These are phyloP conservation scores for Eucalyptus erythrocorys DNA, from an alignment of 345 rosid species.

Conservation along the genomic window DNA sequence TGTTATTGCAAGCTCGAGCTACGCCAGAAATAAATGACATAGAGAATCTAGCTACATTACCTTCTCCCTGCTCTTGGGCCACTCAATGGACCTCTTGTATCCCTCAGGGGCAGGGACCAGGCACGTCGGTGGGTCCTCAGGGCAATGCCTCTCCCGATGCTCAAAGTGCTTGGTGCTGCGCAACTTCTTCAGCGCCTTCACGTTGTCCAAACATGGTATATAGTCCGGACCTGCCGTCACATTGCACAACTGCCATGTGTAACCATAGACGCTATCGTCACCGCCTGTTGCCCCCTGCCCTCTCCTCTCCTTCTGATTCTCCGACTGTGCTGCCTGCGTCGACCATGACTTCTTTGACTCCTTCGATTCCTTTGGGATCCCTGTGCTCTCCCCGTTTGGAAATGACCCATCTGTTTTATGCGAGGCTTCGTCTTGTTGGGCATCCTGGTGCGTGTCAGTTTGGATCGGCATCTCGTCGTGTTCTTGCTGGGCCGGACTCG, in stretches of 20 bases:
- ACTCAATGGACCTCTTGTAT: conserved; percentile 51
- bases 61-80: conserved; percentile 92
- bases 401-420: conserved; percentile 1
- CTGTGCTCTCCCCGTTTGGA: conserved; percentile 14
- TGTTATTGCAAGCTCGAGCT: background rate
- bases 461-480: background rate
- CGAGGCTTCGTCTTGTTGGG: background rate
- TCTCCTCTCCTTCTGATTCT: conserved; percentile 62
- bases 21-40: background rate
- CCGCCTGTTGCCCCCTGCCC: conserved; percentile 15
- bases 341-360: conserved; percentile 73
- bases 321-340: conserved; percentile 63
- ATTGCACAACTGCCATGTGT: conserved; percentile 74
- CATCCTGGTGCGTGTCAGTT: background rate
- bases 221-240: conserved; percentile 72
- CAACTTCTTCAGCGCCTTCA: conserved; percentile 48
- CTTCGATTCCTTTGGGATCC: conserved; percentile 68
- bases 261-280: conserved; percentile 11
- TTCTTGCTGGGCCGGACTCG: background rate
- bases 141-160: conserved; percentile 96
- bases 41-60: conserved; percentile 6
- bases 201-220: conserved; percentile 91
- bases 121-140: conserved; percentile 69
- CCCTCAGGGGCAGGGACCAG: conserved; percentile 59
- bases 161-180: conserved; percentile 51